phyloP scores from a whole-genome alignment of 2,329 filamentous ascomycete species.

The Neopestalotiopsis sp. region DNA sequence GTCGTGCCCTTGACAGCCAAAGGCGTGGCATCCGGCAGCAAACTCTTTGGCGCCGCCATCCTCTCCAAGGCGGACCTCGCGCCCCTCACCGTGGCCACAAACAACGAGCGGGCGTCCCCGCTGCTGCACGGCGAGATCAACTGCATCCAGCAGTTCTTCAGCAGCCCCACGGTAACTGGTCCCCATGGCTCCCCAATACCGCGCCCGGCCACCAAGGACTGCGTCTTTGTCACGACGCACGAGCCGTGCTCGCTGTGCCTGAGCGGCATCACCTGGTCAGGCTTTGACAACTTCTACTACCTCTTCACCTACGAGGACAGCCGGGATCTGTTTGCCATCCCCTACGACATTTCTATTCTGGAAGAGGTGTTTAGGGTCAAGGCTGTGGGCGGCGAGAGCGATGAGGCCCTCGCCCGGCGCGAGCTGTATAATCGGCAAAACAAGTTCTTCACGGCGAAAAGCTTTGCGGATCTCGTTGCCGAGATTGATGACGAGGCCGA shows the following conservation, averaged over 20 bases:
- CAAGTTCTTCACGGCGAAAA: slow-evolving; percentile 57
- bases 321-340: slow-evolving; percentile 59
- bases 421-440: slow-evolving; percentile 61
- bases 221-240: slow-evolving; percentile 64
- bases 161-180: slow-evolving; percentile 31
- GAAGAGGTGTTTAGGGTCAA: slow-evolving; percentile 59
- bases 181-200: slow-evolving; percentile 34
- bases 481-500: slow-evolving; percentile 43
- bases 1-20: slow-evolving; percentile 57
- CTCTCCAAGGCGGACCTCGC: slow-evolving; percentile 47
- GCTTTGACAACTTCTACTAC: slow-evolving; percentile 62
- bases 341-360: slow-evolving; percentile 63
- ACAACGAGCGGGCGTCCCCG: slow-evolving; percentile 60
- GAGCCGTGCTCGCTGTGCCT: slow-evolving; percentile 65
- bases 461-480: slow-evolving; percentile 46
- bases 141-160: slow-evolving; percentile 65
- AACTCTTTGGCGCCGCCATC: slow-evolving; percentile 63
- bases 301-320: slow-evolving; percentile 66
- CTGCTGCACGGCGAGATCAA: slow-evolving; percentile 66
- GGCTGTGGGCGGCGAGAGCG: slow-evolving; percentile 36
- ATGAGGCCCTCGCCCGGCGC: slow-evolving; percentile 42
- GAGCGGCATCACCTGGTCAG: slow-evolving; percentile 63
- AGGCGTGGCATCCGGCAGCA: slow-evolving; percentile 58
- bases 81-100: slow-evolving; percentile 57
- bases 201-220: slow-evolving; percentile 50